phyloP scores from a whole-genome alignment of 2,329 filamentous ascomycete species.

The Chaetothyriales sp. region DNA sequence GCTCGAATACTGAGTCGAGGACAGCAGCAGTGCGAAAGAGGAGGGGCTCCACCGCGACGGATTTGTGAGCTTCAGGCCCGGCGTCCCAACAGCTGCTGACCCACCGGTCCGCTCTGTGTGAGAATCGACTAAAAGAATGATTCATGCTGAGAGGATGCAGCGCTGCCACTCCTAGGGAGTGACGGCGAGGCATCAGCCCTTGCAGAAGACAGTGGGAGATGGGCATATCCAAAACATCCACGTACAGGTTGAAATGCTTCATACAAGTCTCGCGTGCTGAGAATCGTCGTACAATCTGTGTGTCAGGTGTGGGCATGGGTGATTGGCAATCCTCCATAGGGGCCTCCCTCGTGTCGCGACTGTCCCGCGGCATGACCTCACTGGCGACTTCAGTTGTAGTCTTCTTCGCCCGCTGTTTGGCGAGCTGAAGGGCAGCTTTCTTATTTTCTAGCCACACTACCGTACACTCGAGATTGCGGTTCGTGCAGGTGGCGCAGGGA shows the following conservation, averaged over 20 bases:
- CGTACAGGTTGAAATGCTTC: slow-evolving; percentile 8
- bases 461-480: slow-evolving; percentile 1
- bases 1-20: slow-evolving; percentile 8
- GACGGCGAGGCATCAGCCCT: slow-evolving; percentile 7
- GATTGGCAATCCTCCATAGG: no score
- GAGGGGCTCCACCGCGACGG: slow-evolving; percentile 1
- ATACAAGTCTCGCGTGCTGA: not conserved
- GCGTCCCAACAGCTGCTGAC: slow-evolving; percentile 1
- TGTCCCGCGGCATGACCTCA: not conserved
- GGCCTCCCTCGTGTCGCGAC: not conserved
- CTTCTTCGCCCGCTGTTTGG: not conserved
- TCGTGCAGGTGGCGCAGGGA: not conserved
- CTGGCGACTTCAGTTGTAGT: not conserved
- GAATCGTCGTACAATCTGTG: not conserved
- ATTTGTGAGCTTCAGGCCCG: not conserved
- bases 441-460: slow-evolving; percentile 1
- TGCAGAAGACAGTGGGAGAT: slow-evolving; percentile 6
- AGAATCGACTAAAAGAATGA: not conserved
- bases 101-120: not conserved
- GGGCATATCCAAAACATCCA: slow-evolving; percentile 10
- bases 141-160: not conserved
- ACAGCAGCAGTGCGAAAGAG: slow-evolving; percentile 7
- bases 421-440: not conserved
- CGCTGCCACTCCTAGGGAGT: slow-evolving; percentile 8
- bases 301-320: not conserved